Base-by-base conservation (phyloP, 1,284 basidiomycete species). In the Ceratobasidium papillatum region DNA sequence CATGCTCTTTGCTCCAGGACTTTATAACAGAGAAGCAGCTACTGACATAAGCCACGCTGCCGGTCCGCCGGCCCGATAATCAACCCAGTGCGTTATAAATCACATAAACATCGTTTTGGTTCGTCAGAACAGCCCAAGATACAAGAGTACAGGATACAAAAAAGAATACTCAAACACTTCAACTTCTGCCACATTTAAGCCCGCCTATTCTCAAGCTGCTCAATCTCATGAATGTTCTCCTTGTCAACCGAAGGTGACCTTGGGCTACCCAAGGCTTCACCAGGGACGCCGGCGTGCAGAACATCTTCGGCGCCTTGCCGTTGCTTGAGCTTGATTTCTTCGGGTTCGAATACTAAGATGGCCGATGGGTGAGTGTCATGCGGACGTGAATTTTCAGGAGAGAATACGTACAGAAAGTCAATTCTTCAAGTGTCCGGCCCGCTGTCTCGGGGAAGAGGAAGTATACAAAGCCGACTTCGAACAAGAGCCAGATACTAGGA, bases 391-490 rank as follows among this genome's bases (percentile, higher is more conserved):
- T 3, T 11, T n/a, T 64, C 3, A 14, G 30, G 32, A 34, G 43
- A 17, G n/a, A 12, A 43, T 12, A 84, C 88, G 77, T 78, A 89
- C 88, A 80, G 83, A 89, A 89, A 1, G 88, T 83, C 17, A 90
- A 81, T 78, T 89, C 89, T 78, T 90, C 89, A 36, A 90, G 82
- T 0, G 87, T 86, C 41, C 85, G 84, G 19, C 85, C 82, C 0
- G 86, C 83, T 0, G 87, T 88, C 78, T 88, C 87, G 0, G 87
- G 87, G 83, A 88, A 87, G 38, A 87, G 77, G 78, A 87, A 82
- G 79, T 84, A 88, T 27, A 89, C 82, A 68, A 87, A 85, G 14
- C 83, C 74, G 34, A 87, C 80, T 75, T 87, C 84, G 73, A 87
- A 86, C 0, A 79, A 80, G 5, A 86, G 80, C 80, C 84, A 87